Base-by-base conservation (phyloP, 805 yeast genomes). In the Spencermartinsiella europaea region DNA sequence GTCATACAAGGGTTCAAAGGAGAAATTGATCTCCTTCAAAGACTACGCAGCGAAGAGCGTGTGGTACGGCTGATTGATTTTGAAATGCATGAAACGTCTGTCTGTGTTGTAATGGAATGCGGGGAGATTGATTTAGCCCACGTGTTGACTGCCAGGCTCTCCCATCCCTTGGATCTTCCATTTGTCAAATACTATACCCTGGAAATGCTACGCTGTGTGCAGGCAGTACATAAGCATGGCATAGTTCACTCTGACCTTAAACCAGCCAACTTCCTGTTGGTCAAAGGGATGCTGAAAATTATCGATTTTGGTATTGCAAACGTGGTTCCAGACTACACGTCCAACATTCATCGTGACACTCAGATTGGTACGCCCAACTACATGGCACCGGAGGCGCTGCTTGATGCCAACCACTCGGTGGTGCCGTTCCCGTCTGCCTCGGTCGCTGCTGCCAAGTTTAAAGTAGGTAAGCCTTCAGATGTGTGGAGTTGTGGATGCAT, bases 401-500 rank as follows among this genome's bases (percentile, higher is more conserved):
- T 83, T 38, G 95, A 84, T 63, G 78, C 72, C 49, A 72, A 69
- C 43, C 44, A 40, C 8, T 28, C n/a, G 16, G 47, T 38, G 15
- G 46, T 45, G 20, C 40, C 34, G n/a, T 42, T 42, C 16, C 34
- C 33, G 7, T 4, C 20, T 4, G 15, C 25, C 15, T 5, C 31
- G 5, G 36, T 15, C 7, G 22, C 40, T 34, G 34, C 47, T 66
- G 78, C 33, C 68, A 83, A 46, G 40, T 61, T 60, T 91, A 85
- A 79, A 63, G 95, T 90, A 8, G 97, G 98, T 1, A 83, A 82
- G 57, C 96, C 98, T 0, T 85, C 97, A 1, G 99, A 93, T 67
- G 81, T 93, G 14, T 93, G 99, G 99, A 89, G 98, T 17, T 85
- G 96, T 66, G 99, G 99, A 0, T 89, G 98, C 63, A 91, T 93